Evolutionary conservation across 306 rosid species (phyloP).

Genomic region (Trifolium fragiferum): DNA sequence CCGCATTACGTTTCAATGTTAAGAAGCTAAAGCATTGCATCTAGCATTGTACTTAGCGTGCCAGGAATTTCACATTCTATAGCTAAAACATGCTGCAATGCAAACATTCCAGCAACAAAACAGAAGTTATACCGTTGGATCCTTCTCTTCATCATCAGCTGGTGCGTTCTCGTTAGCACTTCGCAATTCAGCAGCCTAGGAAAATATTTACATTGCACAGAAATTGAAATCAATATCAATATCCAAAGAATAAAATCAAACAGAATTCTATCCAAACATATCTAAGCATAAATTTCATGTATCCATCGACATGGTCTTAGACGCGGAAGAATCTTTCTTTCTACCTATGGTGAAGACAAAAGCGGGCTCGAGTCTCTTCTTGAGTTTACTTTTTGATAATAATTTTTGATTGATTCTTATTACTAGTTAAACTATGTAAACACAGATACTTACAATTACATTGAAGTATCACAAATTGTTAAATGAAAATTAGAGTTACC

Average conservation of each 20-base stretch:
- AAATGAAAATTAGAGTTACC: slow-evolving; percentile 43
- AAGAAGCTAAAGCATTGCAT: too few relatives aligned
- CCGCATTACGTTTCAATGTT: too few relatives aligned
- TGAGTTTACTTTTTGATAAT: too few relatives aligned
- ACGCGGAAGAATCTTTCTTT: slow-evolving; percentile 19
- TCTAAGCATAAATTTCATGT: slow-evolving; percentile 42
- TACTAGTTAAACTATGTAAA: too few relatives aligned
- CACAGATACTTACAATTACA: too few relatives aligned
- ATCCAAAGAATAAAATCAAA: too few relatives aligned
- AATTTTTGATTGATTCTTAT: too few relatives aligned
- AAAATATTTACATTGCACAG: neutral
- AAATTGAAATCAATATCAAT: slow-evolving; percentile 3
- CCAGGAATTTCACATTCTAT: neutral
- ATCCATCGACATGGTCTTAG: slow-evolving; percentile 81
- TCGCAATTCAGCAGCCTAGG: slow-evolving; percentile 62
- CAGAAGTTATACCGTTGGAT: slow-evolving; percentile 68
- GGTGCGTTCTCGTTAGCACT: slow-evolving; percentile 57
- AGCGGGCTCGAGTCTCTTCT: too few relatives aligned
- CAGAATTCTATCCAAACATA: neutral
- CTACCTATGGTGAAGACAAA: too few relatives aligned
- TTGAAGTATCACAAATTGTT: neutral
- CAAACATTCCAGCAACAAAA: slow-evolving; percentile 11
- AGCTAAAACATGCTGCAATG: neutral
- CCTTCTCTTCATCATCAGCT: slow-evolving; percentile 80
- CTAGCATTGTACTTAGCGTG: too few relatives aligned